These are phyloP conservation scores for Plasmodium falciparum DNA, from an alignment of 169 alveolate genomes.

Conservation along the genomic window DNA sequence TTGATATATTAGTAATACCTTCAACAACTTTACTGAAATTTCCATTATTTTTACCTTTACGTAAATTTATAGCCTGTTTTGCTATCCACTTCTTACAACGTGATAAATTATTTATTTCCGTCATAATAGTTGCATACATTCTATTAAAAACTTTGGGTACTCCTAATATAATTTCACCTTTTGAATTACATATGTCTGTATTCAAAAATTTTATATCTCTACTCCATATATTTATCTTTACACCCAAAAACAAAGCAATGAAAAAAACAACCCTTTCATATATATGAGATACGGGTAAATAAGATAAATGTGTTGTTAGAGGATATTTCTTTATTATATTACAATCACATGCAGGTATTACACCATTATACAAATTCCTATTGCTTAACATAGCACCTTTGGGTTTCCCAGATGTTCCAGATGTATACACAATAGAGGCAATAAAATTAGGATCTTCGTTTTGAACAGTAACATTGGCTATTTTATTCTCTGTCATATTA, in stretches of 20 bases:
- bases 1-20: slow-evolving; percentile 13
- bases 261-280: slow-evolving; percentile 91
- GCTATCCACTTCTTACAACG: slow-evolving; percentile 14
- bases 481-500: not conserved
- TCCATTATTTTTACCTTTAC: not conserved
- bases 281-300: slow-evolving; percentile 96
- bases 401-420: slow-evolving; percentile 99
- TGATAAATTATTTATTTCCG: slow-evolving; percentile 27
- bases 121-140: slow-evolving; percentile 22
- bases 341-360: not conserved
- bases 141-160: slow-evolving; percentile 51
- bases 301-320: slow-evolving; percentile 86
- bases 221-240: slow-evolving; percentile 29
- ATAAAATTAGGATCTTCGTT: slow-evolving; percentile 81
- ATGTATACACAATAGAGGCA: slow-evolving; percentile 95
- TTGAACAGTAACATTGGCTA: not conserved
- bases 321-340: not conserved
- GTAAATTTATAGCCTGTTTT: not conserved
- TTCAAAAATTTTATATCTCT: slow-evolving; percentile 10
- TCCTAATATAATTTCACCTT: slow-evolving; percentile 16
- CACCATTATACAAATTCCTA: slow-evolving; percentile 35
- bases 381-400: slow-evolving; percentile 97
- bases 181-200: not conserved
- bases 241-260: slow-evolving; percentile 4
- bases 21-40: slow-evolving; percentile 2